These are phyloP conservation scores for Xylaria flabelliformis DNA, from an alignment of 495 filamentous ascomycete species.

Conservation along the genomic window DNA sequence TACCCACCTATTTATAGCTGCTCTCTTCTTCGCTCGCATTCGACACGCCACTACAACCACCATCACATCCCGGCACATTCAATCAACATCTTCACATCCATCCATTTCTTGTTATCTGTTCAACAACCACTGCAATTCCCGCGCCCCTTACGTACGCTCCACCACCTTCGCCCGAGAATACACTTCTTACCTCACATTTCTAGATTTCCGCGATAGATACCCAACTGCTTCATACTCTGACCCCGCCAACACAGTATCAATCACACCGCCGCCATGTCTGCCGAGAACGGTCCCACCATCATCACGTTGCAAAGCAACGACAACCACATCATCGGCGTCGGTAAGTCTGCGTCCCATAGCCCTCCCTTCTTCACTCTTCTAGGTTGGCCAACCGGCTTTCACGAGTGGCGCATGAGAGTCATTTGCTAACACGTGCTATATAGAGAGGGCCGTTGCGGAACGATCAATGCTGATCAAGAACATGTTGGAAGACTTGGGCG, in stretches of 20 bases:
- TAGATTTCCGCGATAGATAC: conserved; percentile 1
- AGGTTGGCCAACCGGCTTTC: neutral
- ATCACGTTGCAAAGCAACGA: conserved; percentile 36
- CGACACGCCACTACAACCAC: neutral
- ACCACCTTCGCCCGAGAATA: neutral
- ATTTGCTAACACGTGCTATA: conserved; percentile 31
- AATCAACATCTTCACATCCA: conserved; percentile 4
- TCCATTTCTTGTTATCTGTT: neutral
- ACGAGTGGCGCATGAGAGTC: neutral
- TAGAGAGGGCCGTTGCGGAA: conserved; percentile 85
- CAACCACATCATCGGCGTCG: conserved; percentile 38
- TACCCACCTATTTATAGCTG: neutral
- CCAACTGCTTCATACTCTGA: neutral
- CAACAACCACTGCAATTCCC: neutral
- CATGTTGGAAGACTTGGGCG: conserved; percentile 91
- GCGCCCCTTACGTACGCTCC: neutral
- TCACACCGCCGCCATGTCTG: conserved; percentile 22
- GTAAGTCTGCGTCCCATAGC: conserved; percentile 31
- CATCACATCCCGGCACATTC: neutral
- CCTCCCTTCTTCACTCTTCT: neutral
- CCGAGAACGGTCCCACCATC: conserved; percentile 13
- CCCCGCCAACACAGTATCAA: neutral
- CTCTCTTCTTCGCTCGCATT: neutral
- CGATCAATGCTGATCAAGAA: conserved; percentile 96
- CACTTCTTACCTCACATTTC: conserved; percentile 10